phyloP scores from a whole-genome alignment of 495 filamentous ascomycete species.

The Penicillium steckii region DNA sequence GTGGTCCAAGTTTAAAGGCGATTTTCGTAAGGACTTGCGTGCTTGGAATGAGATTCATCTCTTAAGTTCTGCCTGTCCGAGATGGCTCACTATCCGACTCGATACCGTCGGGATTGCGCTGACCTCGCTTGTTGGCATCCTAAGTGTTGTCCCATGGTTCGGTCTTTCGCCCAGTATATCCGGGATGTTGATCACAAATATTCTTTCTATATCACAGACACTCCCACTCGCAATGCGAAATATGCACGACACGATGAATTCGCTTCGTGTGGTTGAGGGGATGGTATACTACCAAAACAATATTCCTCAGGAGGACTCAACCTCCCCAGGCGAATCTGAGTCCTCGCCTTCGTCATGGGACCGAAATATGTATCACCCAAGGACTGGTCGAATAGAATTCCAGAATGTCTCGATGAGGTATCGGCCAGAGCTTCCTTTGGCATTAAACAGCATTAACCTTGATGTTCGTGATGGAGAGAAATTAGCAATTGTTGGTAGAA shows the following conservation, averaged over 20 bases:
- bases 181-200: not conserved
- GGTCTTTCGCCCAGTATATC: not conserved
- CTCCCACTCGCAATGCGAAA: not conserved
- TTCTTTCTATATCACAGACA: not conserved
- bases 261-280: not conserved
- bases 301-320: not conserved
- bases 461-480: not conserved
- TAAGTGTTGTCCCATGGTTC: not conserved
- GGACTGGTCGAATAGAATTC: not conserved
- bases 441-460: not conserved
- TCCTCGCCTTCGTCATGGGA: not conserved
- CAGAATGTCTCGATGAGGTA: not conserved
- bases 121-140: not conserved
- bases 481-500: slow-evolving; percentile 44
- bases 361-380: not conserved
- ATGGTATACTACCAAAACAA: not conserved
- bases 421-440: not conserved
- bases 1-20: not conserved
- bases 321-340: not conserved
- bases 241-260: not conserved
- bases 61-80: not conserved
- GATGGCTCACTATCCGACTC: not conserved
- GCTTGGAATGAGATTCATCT: not conserved
- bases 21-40: not conserved
- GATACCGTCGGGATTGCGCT: not conserved